Percentiles rank a stretch among this genome's conserved stretches.
Evolutionary conservation across 768 basidiomycete species (phyloP).

Genomic region (Candolleomyces eurysporus): DNA sequence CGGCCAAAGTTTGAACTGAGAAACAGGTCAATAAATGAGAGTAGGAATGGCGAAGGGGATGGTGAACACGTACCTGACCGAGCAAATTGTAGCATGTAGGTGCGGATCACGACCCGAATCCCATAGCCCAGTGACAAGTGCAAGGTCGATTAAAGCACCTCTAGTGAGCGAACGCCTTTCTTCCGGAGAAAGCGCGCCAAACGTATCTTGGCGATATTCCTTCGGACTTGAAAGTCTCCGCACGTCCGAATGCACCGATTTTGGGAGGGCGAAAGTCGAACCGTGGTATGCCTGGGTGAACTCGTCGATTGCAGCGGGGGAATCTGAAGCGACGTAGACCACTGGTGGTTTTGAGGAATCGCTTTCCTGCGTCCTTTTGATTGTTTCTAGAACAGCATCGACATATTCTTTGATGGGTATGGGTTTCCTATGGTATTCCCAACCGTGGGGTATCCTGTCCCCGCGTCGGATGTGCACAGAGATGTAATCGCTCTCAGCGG

Average conservation of each 20-base stretch:
- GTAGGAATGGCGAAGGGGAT: not conserved
- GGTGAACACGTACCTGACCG: constrained; percentile 44
- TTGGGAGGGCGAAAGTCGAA: constrained; percentile 43
- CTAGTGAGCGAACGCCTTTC: constrained; percentile 52
- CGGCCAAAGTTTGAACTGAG: constrained; percentile 61
- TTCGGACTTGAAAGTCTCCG: constrained; percentile 46
- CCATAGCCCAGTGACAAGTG: constrained; percentile 66
- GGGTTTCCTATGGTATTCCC: constrained; percentile 38
- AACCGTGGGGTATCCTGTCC: constrained; percentile 49
- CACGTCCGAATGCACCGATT: constrained; percentile 41
- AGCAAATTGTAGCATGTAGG: constrained; percentile 57
- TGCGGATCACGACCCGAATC: constrained; percentile 36
- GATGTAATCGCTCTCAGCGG: constrained; percentile 34
- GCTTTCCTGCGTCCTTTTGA: constrained; percentile 34
- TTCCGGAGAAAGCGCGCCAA: constrained; percentile 35
- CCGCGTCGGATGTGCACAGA: constrained; percentile 66
- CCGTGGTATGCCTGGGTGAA: constrained; percentile 40
- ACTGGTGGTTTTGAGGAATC: constrained; percentile 25
- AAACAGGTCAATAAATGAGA: constrained; percentile 6
- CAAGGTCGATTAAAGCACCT: constrained; percentile 70
- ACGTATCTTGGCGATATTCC: constrained; percentile 56
- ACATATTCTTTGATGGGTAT: constrained; percentile 52
- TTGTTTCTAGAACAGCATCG: constrained; percentile 35
- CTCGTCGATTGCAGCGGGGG: constrained; percentile 40
- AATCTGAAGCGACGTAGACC: constrained; percentile 64